phyloP scores from a whole-genome alignment of 352 stramenopile genomes.

The Pythium brassicae region DNA sequence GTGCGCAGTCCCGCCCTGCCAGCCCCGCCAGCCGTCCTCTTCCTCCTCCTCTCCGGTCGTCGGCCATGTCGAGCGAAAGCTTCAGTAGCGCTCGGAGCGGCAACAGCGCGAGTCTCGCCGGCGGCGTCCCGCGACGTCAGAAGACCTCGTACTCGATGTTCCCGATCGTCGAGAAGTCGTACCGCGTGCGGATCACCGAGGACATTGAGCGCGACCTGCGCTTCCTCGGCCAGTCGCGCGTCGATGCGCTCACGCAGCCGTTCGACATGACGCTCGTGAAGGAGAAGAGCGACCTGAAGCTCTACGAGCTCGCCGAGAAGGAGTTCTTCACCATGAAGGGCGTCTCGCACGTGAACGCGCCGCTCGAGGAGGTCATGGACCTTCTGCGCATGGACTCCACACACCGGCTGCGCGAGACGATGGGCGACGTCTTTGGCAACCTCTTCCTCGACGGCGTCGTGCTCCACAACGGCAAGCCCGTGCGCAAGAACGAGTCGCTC shows the following conservation, averaged over 20 bases:
- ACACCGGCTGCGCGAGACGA: slow-evolving; percentile 55
- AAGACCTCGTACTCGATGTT: slow-evolving; percentile 69
- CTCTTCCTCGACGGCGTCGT: slow-evolving; percentile 79
- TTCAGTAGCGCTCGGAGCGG: slow-evolving; percentile 22
- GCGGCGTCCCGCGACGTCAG: slow-evolving; percentile 2
- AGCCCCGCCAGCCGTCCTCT: neutral
- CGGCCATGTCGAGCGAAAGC: slow-evolving; percentile 18
- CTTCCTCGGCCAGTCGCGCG: slow-evolving; percentile 77
- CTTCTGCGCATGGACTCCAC: slow-evolving; percentile 74
- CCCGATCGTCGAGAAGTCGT: slow-evolving; percentile 82
- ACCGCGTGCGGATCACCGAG: slow-evolving; percentile 67
- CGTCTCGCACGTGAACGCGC: slow-evolving; percentile 61
- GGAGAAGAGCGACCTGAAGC: slow-evolving; percentile 60
- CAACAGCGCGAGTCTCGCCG: slow-evolving; percentile 8
- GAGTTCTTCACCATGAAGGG: slow-evolving; percentile 88
- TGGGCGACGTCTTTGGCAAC: slow-evolving; percentile 81
- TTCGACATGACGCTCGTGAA: slow-evolving; percentile 81
- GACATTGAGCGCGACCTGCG: slow-evolving; percentile 82
- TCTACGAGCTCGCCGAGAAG: slow-evolving; percentile 76
- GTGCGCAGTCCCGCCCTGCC: neutral
- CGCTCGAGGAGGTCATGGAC: slow-evolving; percentile 78
- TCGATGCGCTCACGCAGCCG: slow-evolving; percentile 73
- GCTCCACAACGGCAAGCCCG: slow-evolving; percentile 60
- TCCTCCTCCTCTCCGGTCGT: neutral
- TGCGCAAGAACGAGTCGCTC: slow-evolving; percentile 58